A percentile compares a stretch with the other conserved stretches of the same genome.
These are phyloP conservation scores for Candida sp. DNA, from an alignment of 1,139 yeast genomes.

Conservation along the genomic window DNA sequence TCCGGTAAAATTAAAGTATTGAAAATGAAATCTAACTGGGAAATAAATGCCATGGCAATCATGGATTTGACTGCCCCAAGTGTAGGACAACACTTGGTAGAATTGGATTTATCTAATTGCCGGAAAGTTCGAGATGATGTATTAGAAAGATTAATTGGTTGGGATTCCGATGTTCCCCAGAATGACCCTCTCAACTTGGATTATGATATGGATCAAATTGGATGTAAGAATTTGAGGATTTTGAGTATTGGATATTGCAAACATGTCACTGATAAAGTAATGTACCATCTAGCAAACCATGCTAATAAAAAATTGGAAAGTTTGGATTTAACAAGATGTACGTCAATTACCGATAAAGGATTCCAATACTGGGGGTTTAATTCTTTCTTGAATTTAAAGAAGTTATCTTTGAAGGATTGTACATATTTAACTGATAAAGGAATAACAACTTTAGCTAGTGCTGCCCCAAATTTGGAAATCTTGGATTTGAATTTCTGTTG, in stretches of 20 bases:
- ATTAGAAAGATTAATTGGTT: conserved; percentile 61
- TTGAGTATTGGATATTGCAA: conserved; percentile 72
- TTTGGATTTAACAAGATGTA: conserved; percentile 69
- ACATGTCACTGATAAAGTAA: conserved; percentile 63
- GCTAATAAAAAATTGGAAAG: conserved; percentile 53
- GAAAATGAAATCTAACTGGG: conserved; percentile 73
- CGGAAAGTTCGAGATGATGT: conserved; percentile 72
- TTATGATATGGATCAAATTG: conserved; percentile 27
- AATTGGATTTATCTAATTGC: conserved; percentile 68
- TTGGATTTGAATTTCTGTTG: conserved; percentile 73
- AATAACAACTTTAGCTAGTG: conserved; percentile 56
- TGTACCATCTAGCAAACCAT: conserved; percentile 60
- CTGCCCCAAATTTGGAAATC: conserved; percentile 54
- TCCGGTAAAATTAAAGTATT: conserved; percentile 53
- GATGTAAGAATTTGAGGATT: conserved; percentile 55
- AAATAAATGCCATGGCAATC: conserved; percentile 74
- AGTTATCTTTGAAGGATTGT: conserved; percentile 63
- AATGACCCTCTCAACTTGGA: conserved; percentile 7
- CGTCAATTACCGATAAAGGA: conserved; percentile 73
- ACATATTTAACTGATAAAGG: conserved; percentile 69
- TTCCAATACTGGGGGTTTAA: conserved; percentile 61
- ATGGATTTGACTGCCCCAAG: conserved; percentile 71
- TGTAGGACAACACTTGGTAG: conserved; percentile 56
- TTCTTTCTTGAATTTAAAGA: conserved; percentile 50
- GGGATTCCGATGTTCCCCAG: conserved; percentile 21